Conservation (phyloP, 129 eudicot genomes). For the Arctium minus region DNA sequence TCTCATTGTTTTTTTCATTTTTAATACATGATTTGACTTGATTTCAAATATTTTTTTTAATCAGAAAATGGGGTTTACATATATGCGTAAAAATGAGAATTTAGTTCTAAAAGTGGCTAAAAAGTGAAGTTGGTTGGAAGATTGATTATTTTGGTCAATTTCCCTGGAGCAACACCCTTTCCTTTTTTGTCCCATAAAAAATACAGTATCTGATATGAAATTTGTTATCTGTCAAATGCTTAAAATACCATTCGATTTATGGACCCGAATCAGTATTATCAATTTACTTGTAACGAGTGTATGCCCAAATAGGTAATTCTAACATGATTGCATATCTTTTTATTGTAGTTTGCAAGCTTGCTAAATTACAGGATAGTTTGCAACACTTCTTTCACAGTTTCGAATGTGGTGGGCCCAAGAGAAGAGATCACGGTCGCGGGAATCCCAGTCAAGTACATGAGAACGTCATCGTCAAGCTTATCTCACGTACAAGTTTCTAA, state of each 20-base stretch:
- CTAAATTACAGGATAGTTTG: conserved; percentile 54
- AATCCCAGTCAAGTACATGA: conserved; percentile 48
- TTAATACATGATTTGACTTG: background rate
- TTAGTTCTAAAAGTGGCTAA: no score
- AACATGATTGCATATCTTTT: background rate
- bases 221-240: background rate
- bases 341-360: conserved; percentile 50
- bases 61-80: no score
- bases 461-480: conserved; percentile 51
- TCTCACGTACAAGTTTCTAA: conserved; percentile 51
- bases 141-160: no score
- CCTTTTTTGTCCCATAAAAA: no score
- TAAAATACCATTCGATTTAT: background rate
- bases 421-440: conserved; percentile 67
- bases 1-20: no score
- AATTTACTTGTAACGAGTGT: background rate
- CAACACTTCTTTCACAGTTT: conserved; percentile 67
- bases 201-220: background rate
- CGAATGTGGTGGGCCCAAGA: conserved; percentile 68
- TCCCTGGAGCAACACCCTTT: background rate
- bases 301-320: background rate
- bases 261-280: background rate
- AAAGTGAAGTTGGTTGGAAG: no score
- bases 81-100: no score
- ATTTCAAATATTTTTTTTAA: background rate